These are phyloP conservation scores for Tolypocladium ovalisporum DNA, from an alignment of 2,329 filamentous ascomycete species.

Conservation along the genomic window DNA sequence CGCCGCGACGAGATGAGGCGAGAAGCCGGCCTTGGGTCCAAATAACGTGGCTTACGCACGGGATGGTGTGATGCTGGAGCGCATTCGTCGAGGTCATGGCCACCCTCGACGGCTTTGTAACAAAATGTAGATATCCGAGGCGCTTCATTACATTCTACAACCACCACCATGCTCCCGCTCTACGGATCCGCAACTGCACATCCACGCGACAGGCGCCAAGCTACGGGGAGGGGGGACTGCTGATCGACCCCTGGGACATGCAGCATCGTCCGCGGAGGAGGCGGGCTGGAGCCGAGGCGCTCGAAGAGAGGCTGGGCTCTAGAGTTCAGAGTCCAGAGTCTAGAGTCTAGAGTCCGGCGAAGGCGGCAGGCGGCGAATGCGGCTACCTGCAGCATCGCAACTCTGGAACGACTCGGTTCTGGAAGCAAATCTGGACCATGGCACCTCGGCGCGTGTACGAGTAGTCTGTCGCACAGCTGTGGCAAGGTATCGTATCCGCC, in stretches of 20 bases:
- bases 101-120: background rate
- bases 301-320: background rate
- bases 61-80: background rate
- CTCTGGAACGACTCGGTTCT: background rate
- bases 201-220: background rate
- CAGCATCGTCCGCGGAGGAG: background rate
- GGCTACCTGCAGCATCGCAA: background rate
- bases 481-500: background rate
- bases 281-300: background rate
- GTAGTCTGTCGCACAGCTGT: background rate
- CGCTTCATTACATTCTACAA: background rate
- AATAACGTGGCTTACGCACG: slow-evolving; percentile 11
- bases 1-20: slow-evolving; percentile 37
- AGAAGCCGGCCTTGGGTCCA: slow-evolving; percentile 32
- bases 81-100: background rate
- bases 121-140: background rate
- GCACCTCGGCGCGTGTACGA: too few species aligned
- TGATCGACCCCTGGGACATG: background rate
- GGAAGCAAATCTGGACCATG: background rate
- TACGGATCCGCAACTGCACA: background rate
- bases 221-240: background rate
- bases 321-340: background rate
- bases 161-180: background rate
- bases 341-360: background rate
- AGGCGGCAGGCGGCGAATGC: background rate